Base-by-base conservation (phyloP, 2,329 filamentous ascomycete species). In the Neonectria ditissima region DNA sequence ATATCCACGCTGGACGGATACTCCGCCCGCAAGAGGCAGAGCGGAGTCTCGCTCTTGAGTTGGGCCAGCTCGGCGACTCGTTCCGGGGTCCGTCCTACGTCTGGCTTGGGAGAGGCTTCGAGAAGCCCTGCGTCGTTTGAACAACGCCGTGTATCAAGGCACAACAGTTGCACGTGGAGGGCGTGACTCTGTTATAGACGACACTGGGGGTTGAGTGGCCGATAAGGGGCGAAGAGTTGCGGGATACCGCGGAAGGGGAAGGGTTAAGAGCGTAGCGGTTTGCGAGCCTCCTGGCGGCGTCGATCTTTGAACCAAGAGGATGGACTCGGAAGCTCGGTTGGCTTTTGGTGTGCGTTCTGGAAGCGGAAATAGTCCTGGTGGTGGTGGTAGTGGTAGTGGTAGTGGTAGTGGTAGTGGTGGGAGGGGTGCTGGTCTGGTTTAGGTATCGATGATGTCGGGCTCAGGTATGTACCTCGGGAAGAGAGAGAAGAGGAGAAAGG, bases 1-100 rank as follows among this genome's bases (percentile, higher is more conserved):
- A 67, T 53, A 59, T 71, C 68, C 66, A 67, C 71, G 71, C 72
- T 70, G 70, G 76, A 77, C 47, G 73, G 66, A 66, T 75, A 76
- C 77, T 79, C 78, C 78, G 78, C 77, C 78, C 75, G 77, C 73
- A 76, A 74, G 67, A 80, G 78, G 78, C 78, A 80, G 78, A 80
- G 74, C 69, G 76, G 73, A 65, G 77, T 72, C 73, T 79, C 77
- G 73, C 75, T 80, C 76, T 78, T 78, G 76, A 80, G 73, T 80
- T 80, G 78, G 77, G 78, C 78, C 78, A 80, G 76, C 67, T 77
- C 75, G 72, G 75, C 78, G 75, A 74, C 73, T 74, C 67, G 53
- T 60, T 52, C 51, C 37, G 37, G 54, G 55, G 53, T 61, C 34
- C 39, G 44, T 61, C 52, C 56, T 66, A 66, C 53, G 51, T 47